Conservation (phyloP, 768 basidiomycete genomes). For the Omphalotus guepiniiformis region DNA sequence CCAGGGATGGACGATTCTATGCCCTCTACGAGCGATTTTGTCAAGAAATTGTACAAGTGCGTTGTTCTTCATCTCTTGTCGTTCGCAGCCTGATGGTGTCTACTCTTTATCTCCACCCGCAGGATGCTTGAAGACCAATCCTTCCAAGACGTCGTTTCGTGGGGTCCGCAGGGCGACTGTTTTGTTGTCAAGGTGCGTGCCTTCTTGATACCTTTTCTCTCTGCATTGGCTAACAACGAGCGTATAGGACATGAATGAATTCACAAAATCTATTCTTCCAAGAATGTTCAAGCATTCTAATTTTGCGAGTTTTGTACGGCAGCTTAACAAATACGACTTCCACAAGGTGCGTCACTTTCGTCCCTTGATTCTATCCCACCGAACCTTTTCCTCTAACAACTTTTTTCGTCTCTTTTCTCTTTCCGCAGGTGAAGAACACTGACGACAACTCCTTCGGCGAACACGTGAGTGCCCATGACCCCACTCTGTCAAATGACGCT, state of each 20-base stretch:
- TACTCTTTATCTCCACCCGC: neutral
- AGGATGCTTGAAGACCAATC: constrained; percentile 66
- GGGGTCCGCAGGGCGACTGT: constrained; percentile 73
- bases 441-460: constrained; percentile 73
- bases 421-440: constrained; percentile 68
- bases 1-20: constrained; percentile 56
- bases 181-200: constrained; percentile 76
- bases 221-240: constrained; percentile 4
- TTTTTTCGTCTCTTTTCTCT: constrained; percentile 4
- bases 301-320: constrained; percentile 88
- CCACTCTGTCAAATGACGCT: neutral
- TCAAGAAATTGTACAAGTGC: constrained; percentile 91
- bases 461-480: constrained; percentile 50
- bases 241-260: constrained; percentile 85
- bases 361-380: constrained; percentile 11
- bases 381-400: constrained; percentile 5
- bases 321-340: constrained; percentile 95
- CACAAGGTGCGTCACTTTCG: constrained; percentile 59
- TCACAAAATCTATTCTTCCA: constrained; percentile 86
- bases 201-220: neutral
- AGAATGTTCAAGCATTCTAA: constrained; percentile 95
- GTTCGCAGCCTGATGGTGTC: neutral
- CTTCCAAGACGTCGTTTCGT: constrained; percentile 52
- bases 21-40: constrained; percentile 90
- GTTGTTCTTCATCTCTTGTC: constrained; percentile 19